Evolutionary conservation across 805 yeast genomes (phyloP), one percentile per base, ranked within the genome.

Genomic region (Ogataea trehaloabstinens): DNA sequence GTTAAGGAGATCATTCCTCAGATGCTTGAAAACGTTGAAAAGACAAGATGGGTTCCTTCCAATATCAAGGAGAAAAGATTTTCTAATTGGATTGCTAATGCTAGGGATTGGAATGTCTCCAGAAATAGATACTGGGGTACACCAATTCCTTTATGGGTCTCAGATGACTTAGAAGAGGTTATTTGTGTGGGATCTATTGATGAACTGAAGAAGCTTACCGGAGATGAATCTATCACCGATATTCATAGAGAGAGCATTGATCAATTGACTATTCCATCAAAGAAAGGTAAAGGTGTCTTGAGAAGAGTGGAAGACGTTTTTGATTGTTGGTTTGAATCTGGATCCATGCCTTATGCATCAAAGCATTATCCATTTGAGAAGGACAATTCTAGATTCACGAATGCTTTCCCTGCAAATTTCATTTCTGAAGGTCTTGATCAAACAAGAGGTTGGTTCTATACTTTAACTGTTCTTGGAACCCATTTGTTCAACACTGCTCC

Each of bases 81-180:
- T 60, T 79, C 95, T 35, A 91, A 91, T 73, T 93, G 99, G 99
- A 85, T 93, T 63, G 88, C 93, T 53, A 91, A 90, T 58, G 99
- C 99, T 36, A 86, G 99, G 67, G 99, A 93, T 68, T 93, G 99
- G 99, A 93, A 93, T 62, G 78, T 93, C 48, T 89, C 97, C 19
- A 85, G 99, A 77, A 91, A 91, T 74, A 79, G 99, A 68, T 93
- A 93, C 69, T 93, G 99, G 99, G 99, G 99, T 72, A 93, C 98
- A 21, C 99, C 99, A 45, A 81, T 93, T 54, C 99, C 99, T 46
- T 70, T 93, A 60, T 93, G 99, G 99, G 96, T 80, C 38, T 80
- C 90, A 52, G 98, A 90, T 15, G 99, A 93, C 63, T 79, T 73
- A 52, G 84, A 86, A 67, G 99, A 93, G 70, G 68, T 91, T 49